These are phyloP conservation scores for Lactifluus pinguis DNA, from an alignment of 768 basidiomycete genomes.

Conservation along the genomic window DNA sequence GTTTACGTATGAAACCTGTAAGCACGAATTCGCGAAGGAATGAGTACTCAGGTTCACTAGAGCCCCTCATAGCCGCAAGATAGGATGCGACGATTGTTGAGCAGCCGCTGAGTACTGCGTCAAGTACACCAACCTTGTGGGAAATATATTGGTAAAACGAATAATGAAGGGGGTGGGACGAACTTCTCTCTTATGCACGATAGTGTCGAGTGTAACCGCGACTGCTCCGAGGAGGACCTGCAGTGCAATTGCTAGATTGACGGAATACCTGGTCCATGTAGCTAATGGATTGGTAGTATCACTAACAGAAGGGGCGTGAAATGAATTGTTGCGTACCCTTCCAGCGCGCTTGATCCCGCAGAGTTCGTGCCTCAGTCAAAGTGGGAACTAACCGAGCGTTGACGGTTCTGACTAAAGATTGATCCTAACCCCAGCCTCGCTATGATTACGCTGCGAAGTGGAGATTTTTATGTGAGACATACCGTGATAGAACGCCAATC, in stretches of 20 bases:
- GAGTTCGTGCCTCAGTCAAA: not conserved
- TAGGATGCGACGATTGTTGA: constrained; percentile 64
- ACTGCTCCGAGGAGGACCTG: constrained; percentile 22
- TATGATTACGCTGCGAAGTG: not conserved
- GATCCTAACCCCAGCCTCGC: not conserved
- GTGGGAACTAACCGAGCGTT: not conserved
- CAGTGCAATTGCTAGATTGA: constrained; percentile 22
- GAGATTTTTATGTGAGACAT: not conserved
- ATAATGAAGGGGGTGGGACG: not conserved
- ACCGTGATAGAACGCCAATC: not conserved
- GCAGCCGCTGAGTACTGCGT: constrained; percentile 41
- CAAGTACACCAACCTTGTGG: constrained; percentile 26
- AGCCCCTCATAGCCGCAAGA: constrained; percentile 59
- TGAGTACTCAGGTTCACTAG: constrained; percentile 59
- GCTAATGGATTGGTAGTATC: not conserved
- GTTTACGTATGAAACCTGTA: constrained; percentile 55
- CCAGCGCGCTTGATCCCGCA: not conserved
- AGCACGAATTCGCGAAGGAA: constrained; percentile 48
- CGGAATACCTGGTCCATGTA: not conserved
- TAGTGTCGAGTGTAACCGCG: constrained; percentile 19
- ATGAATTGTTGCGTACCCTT: not conserved
- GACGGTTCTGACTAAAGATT: not conserved
- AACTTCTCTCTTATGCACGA: constrained; percentile 8
- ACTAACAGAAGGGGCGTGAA: not conserved
- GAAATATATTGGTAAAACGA: not conserved